Conservation (phyloP, 768 basidiomycete species). For the Amanita rimosa region DNA sequence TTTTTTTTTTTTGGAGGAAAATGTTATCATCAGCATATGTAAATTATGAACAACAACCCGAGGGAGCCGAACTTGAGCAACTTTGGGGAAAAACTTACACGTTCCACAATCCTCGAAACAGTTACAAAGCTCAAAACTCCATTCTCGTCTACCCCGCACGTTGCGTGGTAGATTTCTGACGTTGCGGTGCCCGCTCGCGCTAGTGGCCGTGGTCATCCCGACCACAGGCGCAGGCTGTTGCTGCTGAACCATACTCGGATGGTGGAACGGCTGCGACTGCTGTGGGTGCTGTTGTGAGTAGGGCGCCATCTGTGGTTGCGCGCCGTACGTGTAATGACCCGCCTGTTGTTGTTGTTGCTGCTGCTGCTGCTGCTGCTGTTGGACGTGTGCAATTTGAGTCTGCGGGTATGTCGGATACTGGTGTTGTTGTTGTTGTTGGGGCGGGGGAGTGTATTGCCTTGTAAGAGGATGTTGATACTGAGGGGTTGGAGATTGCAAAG, state of each 20-base stretch:
- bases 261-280: neutral
- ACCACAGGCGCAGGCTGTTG: neutral
- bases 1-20: too few relatives aligned
- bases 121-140: conserved; percentile 21
- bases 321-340: neutral
- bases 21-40: too few relatives aligned
- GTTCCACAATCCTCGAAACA: conserved; percentile 21
- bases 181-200: conserved; percentile 24
- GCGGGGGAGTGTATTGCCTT: neutral
- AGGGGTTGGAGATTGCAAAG: too few relatives aligned
- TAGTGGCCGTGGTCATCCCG: conserved; percentile 4
- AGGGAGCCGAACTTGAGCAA: too few relatives aligned
- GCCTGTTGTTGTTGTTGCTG: too few relatives aligned
- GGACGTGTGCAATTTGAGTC: neutral
- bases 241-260: neutral
- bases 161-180: conserved; percentile 21
- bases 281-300: too few relatives aligned
- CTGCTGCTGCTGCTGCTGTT: neutral
- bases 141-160: conserved; percentile 22
- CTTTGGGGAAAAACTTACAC: too few relatives aligned
- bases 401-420: neutral
- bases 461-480: neutral
- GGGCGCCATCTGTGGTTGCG: too few relatives aligned
- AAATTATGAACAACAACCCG: too few relatives aligned
- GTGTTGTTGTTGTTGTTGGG: too few relatives aligned